Percentiles rank a stretch among this genome's conserved stretches.
Conservation (phyloP, 225 moss, liverwort and hornwort genomes). For the Neckera pumila region DNA sequence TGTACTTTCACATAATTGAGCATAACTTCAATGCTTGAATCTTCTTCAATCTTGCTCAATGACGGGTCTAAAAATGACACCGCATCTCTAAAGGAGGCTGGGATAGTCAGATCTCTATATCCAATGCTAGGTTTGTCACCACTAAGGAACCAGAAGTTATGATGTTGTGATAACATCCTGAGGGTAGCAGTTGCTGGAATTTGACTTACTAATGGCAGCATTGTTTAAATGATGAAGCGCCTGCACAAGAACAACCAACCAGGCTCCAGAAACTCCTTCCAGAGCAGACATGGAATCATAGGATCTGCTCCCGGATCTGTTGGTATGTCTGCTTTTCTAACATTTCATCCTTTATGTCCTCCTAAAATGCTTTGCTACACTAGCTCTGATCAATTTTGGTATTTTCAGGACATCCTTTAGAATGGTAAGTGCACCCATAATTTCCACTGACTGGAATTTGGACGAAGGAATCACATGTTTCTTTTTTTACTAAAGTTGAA, state of each 20-base stretch:
- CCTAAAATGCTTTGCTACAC: neutral
- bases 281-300: neutral
- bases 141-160: neutral
- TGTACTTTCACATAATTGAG: neutral
- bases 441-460: neutral
- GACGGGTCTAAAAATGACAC: neutral
- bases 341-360: neutral
- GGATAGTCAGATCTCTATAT: neutral
- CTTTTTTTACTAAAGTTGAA: neutral
- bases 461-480: neutral
- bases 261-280: neutral
- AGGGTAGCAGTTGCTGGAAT: neutral
- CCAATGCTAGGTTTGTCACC: neutral
- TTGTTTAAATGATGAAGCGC: neutral
- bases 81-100: neutral
- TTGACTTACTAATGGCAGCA: neutral
- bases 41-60: neutral
- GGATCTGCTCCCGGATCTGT: neutral
- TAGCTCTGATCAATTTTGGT: neutral
- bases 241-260: neutral
- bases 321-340: neutral
- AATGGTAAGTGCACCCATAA: neutral
- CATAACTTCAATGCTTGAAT: neutral
- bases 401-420: neutral
- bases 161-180: neutral